Percentiles rank a stretch among this genome's conserved stretches.
These are phyloP conservation scores for Schizopora paradoxa DNA, from an alignment of 1,284 basidiomycete genomes.

Conservation along the genomic window DNA sequence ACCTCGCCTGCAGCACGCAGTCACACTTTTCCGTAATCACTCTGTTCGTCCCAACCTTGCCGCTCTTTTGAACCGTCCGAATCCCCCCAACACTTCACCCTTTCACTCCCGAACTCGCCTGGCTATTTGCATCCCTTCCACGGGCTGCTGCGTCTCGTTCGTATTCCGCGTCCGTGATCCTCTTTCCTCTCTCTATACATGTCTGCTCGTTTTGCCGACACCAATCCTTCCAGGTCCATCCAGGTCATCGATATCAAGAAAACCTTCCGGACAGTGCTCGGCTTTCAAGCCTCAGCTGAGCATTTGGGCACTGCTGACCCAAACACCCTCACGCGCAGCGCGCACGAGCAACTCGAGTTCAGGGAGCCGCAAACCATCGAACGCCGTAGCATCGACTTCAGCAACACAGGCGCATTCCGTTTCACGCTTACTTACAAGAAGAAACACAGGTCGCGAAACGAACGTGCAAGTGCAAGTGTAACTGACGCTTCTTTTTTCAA, in stretches of 20 bases:
- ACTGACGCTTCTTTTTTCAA: slow-evolving; percentile 34
- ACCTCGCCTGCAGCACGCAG: slow-evolving; percentile 7
- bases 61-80: slow-evolving; percentile 14
- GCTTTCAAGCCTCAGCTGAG: slow-evolving; percentile 30
- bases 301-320: no score
- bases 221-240: neutral
- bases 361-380: no score
- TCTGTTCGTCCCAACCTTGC: slow-evolving; percentile 3
- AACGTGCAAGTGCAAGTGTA: slow-evolving; percentile 30
- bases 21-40: neutral
- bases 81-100: slow-evolving; percentile 6
- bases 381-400: slow-evolving; percentile 29
- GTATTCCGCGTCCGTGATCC: slow-evolving; percentile 2
- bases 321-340: slow-evolving; percentile 21
- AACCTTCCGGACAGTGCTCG: slow-evolving; percentile 39
- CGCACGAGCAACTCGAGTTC: no score
- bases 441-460: slow-evolving; percentile 22
- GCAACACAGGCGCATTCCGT: slow-evolving; percentile 24
- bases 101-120: no score
- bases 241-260: slow-evolving; percentile 23
- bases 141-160: no score
- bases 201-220: slow-evolving; percentile 7
- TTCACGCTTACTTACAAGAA: slow-evolving; percentile 25
- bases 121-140: no score
- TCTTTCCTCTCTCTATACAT: slow-evolving; percentile 2